Evolutionary conservation across 306 rosid genomes (phyloP).

Genomic region (Cucurbita maxima): DNA sequence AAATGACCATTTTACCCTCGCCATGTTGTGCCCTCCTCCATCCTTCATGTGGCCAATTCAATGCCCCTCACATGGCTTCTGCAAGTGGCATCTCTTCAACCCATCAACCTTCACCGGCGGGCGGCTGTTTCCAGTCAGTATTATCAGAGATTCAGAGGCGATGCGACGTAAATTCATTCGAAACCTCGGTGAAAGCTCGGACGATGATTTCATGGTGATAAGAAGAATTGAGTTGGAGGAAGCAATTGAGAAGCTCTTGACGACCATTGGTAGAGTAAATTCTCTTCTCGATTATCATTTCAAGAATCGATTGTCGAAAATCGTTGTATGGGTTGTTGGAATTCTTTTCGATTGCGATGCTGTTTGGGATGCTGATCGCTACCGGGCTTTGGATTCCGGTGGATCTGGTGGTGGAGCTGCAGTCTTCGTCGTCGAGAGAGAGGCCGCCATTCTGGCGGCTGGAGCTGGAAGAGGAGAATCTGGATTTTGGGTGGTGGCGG

Average conservation of each 20-base stretch:
- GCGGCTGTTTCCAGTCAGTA: background rate
- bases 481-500: background rate
- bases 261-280: constrained; percentile 57
- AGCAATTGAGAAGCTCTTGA: constrained; percentile 63
- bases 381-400: background rate
- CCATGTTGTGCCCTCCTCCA: background rate
- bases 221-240: constrained; percentile 71
- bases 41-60: background rate
- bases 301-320: constrained; percentile 69
- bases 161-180: constrained; percentile 54
- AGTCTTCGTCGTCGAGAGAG: constrained; percentile 7
- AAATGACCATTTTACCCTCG: background rate
- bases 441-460: background rate
- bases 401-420: background rate
- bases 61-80: background rate
- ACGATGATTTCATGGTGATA: constrained; percentile 57
- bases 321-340: constrained; percentile 78
- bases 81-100: background rate
- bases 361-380: constrained; percentile 9
- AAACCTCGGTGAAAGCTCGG: constrained; percentile 71
- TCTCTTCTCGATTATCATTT: constrained; percentile 75
- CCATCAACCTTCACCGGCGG: background rate
- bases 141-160: background rate
- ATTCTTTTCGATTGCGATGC: constrained; percentile 74
- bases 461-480: background rate